Base-by-base conservation (phyloP, 139 green algal species). In the Chlorella sp. region DNA sequence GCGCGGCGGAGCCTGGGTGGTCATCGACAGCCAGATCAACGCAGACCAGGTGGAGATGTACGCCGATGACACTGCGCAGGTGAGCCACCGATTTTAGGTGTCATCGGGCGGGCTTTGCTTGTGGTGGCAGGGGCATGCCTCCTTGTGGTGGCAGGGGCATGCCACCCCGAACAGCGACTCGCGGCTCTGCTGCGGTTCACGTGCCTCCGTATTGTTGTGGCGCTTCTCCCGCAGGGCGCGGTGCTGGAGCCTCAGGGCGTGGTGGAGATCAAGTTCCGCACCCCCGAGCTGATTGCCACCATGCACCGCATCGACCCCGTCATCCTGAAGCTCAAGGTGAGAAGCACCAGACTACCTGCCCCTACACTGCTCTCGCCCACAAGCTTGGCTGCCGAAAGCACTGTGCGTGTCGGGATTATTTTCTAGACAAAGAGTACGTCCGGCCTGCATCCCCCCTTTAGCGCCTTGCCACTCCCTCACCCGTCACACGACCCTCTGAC, bases 211-310 rank as follows among this genome's bases (percentile, higher is more conserved):
- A 20, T 34, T n/a, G n/a, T 38, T 6, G 22, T 40, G 9, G 8
- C 56, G 19, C 38, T 40, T 5, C 7, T 6, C 34, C 36, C 84
- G 30, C 89, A 96, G 2, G 97, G 97, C 14, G 95, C 93, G 17
- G 96, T 99, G 40, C 92, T 99, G 67, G 97, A 99, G 91, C 96
- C 97, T 0, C 95, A 99, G 83, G 97, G 97, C 46, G 92, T 99
- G 68, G 96, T 98, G 58, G 97, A 99, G 90, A 99, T 99, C 89
- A 99, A 99, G 92, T 99, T 97, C 93, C 87, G 96, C 17, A 80
- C 79, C 7, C 83, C 87, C 0, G 95, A 99, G 80, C 90, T 99
- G 40, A 51, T 97, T 1, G 81, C 87, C 22, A 90, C 93, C 56
- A 99, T 99, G 96, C 93, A 96, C 84, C 92, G 96, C 82, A 78